phyloP scores from a whole-genome alignment of 805 yeast species.

The Candida verbasci region DNA sequence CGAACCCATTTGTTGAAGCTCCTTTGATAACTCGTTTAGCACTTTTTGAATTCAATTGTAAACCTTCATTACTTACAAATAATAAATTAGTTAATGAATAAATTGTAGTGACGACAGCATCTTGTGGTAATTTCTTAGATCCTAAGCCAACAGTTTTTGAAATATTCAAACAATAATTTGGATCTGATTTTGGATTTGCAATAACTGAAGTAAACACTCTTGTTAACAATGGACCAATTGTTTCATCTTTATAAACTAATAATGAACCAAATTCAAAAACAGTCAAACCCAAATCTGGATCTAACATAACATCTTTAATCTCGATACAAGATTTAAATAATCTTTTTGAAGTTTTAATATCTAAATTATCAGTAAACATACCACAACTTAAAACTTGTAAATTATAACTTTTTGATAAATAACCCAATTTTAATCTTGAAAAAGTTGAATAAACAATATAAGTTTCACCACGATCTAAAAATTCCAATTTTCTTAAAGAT shows the following conservation, averaged over 20 bases:
- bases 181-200: constrained; percentile 48
- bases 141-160: constrained; percentile 63
- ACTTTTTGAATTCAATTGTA: constrained; percentile 22
- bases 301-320: constrained; percentile 49
- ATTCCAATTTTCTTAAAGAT: constrained; percentile 37
- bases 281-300: constrained; percentile 46
- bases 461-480: constrained; percentile 54
- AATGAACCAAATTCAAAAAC: constrained; percentile 55
- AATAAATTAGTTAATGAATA: constrained; percentile 78
- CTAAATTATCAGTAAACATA: constrained; percentile 41
- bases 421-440: constrained; percentile 46
- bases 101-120: constrained; percentile 75
- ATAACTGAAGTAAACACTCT: constrained; percentile 49
- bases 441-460: constrained; percentile 51
- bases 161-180: constrained; percentile 45
- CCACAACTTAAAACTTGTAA: constrained; percentile 63
- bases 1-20: constrained; percentile 2
- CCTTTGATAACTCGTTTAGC: constrained; percentile 17
- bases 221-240: constrained; percentile 36
- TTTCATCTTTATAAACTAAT: constrained; percentile 40
- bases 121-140: constrained; percentile 67
- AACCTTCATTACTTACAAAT: constrained; percentile 46
- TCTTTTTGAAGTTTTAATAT: constrained; percentile 38
- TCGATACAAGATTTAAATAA: constrained; percentile 50
- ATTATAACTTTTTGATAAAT: constrained; percentile 49